phyloP scores from a whole-genome alignment of 2,329 filamentous ascomycete species.

The Pyrenochaeta sp. region DNA sequence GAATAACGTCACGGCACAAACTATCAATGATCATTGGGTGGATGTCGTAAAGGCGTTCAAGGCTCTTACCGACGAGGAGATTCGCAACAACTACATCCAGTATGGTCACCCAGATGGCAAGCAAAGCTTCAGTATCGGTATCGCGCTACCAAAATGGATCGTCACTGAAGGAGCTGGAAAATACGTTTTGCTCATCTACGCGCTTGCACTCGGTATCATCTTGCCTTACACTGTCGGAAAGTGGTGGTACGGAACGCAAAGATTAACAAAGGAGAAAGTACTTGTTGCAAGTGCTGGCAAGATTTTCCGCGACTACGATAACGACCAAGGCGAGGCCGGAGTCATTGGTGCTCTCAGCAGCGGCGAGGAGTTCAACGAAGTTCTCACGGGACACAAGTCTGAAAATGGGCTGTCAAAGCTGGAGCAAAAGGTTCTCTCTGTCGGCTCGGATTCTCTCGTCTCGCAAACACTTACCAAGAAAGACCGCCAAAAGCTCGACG shows the following conservation, averaged over 20 bases:
- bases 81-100: conserved; percentile 95
- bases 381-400: conserved; percentile 79
- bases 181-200: conserved; percentile 92
- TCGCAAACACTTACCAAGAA: conserved; percentile 71
- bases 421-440: conserved; percentile 79
- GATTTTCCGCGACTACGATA: conserved; percentile 91
- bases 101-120: conserved; percentile 98
- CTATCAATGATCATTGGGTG: conserved; percentile 87
- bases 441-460: conserved; percentile 62
- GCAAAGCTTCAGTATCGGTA: conserved; percentile 97
- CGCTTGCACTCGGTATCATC: conserved; percentile 84
- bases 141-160: conserved; percentile 92
- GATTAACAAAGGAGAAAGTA: conserved; percentile 91
- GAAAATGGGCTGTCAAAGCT: conserved; percentile 83
- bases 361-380: conserved; percentile 83
- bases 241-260: conserved; percentile 98
- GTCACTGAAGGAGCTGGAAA: conserved; percentile 94
- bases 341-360: conserved; percentile 83
- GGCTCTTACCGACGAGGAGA: conserved; percentile 93
- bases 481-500: conserved; percentile 78
- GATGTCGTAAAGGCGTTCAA: conserved; percentile 98
- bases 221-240: conserved; percentile 92
- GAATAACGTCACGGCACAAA: conserved; percentile 89
- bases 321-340: conserved; percentile 80
- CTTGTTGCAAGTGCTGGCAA: conserved; percentile 93